Evolutionary conservation across 2,329 filamentous ascomycete genomes (phyloP).

Genomic region (Microcyclospora tardicrescens): DNA sequence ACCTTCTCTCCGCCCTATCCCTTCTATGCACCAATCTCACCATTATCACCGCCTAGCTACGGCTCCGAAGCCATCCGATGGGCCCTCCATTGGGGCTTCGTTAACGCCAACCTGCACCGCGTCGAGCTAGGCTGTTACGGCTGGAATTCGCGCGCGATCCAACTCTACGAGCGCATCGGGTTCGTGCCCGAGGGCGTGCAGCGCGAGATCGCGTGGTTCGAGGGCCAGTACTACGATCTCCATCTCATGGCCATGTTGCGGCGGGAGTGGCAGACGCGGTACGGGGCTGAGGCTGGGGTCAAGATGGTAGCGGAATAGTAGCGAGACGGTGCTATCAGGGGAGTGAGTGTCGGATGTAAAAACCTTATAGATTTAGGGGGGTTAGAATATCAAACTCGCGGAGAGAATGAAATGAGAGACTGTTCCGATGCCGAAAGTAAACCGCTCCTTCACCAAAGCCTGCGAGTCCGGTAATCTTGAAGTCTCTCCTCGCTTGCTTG

Average conservation of each 20-base stretch:
- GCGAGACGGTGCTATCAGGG: too few relatives aligned
- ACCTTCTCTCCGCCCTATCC: too few relatives aligned
- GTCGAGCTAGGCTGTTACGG: constrained; percentile 29
- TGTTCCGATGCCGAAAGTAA: too few relatives aligned
- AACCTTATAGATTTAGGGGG: too few relatives aligned
- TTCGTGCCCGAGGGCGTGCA: constrained; percentile 33
- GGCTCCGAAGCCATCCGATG: background rate
- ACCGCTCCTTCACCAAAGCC: too few relatives aligned
- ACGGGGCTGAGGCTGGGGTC: background rate
- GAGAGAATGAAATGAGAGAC: too few relatives aligned
- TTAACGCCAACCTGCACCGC: constrained; percentile 31
- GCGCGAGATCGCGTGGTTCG: constrained; percentile 31
- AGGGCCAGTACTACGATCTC: constrained; percentile 26
- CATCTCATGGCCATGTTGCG: constrained; percentile 28
- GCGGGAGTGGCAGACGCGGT: constrained; percentile 24
- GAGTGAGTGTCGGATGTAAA: too few relatives aligned
- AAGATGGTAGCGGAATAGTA: too few relatives aligned
- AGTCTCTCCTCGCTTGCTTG: too few relatives aligned
- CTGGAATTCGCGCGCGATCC: constrained; percentile 32
- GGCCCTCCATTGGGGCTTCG: constrained; percentile 35
- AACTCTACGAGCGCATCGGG: constrained; percentile 34
- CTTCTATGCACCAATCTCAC: background rate
- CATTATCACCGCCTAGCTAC: background rate
- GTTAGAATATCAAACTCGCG: too few relatives aligned
- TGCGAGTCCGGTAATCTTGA: too few relatives aligned